Conservation (phyloP, 371 early-diverging fungal species). For the Mucor saturninus region DNA sequence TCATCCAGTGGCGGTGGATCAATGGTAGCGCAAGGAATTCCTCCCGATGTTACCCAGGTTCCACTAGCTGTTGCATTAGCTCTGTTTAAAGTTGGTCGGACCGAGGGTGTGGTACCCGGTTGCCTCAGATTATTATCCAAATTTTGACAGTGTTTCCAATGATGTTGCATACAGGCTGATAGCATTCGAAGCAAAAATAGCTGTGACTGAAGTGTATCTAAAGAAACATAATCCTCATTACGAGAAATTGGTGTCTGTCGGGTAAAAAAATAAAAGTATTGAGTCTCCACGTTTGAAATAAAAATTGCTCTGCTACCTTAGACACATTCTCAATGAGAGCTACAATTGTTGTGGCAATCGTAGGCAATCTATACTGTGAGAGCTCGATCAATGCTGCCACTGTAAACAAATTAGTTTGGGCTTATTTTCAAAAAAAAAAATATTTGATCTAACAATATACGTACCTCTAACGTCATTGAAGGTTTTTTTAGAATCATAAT, state of each 20-base stretch:
- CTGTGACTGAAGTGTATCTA: slow-evolving; percentile 66
- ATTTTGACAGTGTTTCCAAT: slow-evolving; percentile 51
- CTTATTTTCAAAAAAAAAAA: slow-evolving; percentile 20
- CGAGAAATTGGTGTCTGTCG: slow-evolving; percentile 9
- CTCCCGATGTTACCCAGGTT: slow-evolving; percentile 3
- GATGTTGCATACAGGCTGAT: slow-evolving; percentile 68
- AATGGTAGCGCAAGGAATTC: slow-evolving; percentile 26
- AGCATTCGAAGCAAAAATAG: slow-evolving; percentile 69
- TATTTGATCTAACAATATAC: slow-evolving; percentile 13
- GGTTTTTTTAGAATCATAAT: slow-evolving; percentile 13
- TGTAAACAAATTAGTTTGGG: slow-evolving; percentile 13
- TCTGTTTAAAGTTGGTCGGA: slow-evolving; percentile 6
- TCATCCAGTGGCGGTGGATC: slow-evolving; percentile 82
- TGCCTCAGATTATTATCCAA: neutral
- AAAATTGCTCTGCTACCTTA: slow-evolving; percentile 39
- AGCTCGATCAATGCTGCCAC: slow-evolving; percentile 61
- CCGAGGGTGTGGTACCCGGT: neutral
- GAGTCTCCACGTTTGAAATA: neutral
- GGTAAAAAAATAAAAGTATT: neutral
- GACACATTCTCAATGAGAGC: slow-evolving; percentile 55
- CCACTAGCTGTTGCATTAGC: neutral
- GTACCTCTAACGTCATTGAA: slow-evolving; percentile 49
- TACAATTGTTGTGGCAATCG: slow-evolving; percentile 50
- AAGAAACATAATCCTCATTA: slow-evolving; percentile 47
- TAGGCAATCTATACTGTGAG: slow-evolving; percentile 56